A percentile compares a stretch with the other conserved stretches of the same genome.
Evolutionary conservation across 345 rosid genomes (phyloP).

Genomic region (Noccaea caerulescens): DNA sequence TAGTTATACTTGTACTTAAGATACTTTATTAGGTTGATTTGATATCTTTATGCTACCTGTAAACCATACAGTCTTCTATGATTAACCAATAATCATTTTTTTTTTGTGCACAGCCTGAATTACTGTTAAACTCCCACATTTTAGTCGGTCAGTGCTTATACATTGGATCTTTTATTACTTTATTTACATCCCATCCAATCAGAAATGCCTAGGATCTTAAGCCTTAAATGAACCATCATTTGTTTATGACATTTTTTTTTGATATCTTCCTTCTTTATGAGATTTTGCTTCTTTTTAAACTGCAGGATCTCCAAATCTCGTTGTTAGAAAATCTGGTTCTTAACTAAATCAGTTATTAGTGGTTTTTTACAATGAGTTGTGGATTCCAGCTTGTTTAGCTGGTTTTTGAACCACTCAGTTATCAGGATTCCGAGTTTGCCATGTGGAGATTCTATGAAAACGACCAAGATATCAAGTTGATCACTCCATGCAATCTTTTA

Average conservation of each 20-base stretch:
- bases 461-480: conserved; percentile 21
- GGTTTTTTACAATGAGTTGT: no score
- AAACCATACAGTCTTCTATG: conserved; percentile 6
- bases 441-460: conserved; percentile 22
- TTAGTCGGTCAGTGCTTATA: not conserved
- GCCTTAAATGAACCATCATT: conserved; percentile 21
- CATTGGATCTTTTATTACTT: conserved; percentile 3
- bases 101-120: conserved; percentile 21
- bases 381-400: no score
- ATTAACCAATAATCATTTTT: conserved; percentile 23
- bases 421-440: conserved; percentile 8
- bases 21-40: not conserved
- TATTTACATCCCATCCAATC: conserved; percentile 25
- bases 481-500: not conserved
- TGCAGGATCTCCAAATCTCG: conserved; percentile 32
- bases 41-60: conserved; percentile 22
- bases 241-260: conserved; percentile 21
- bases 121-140: not conserved
- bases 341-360: not conserved
- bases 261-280: not conserved
- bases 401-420: not conserved
- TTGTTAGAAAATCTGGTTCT: conserved; percentile 29
- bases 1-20: no score
- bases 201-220: conserved; percentile 29
- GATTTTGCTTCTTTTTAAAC: conserved; percentile 16